These are phyloP conservation scores for Allomyces arbusculus DNA, from an alignment of 192 early-diverging fungal species.

Conservation along the genomic window DNA sequence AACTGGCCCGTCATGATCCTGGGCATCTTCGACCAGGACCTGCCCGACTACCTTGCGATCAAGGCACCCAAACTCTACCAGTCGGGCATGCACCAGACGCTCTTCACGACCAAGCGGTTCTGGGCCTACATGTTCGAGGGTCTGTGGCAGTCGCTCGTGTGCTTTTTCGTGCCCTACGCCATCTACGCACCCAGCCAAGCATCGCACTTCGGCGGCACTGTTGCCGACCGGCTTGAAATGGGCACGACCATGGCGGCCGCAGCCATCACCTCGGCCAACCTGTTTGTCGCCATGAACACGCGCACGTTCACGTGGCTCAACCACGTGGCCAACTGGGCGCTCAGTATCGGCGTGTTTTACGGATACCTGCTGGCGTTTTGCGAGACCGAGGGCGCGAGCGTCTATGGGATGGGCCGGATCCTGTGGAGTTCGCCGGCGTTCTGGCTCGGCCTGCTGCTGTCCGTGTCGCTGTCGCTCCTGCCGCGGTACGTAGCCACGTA, in stretches of 20 bases:
- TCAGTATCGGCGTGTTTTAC: constrained; percentile 39
- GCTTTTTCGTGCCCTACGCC: constrained; percentile 55
- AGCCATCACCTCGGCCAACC: constrained; percentile 61
- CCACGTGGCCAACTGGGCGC: constrained; percentile 34
- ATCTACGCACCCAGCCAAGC: constrained; percentile 29
- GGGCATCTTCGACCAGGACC: constrained; percentile 67
- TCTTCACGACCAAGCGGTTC: constrained; percentile 69
- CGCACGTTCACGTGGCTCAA: constrained; percentile 74
- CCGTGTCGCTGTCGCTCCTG: constrained; percentile 45
- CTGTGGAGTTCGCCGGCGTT: constrained; percentile 47
- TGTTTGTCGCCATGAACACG: constrained; percentile 53
- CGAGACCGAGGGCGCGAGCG: constrained; percentile 24
- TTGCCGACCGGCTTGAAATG: constrained; percentile 39
- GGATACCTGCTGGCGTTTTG: constrained; percentile 48
- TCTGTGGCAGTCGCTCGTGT: constrained; percentile 77
- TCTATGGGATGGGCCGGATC: constrained; percentile 46
- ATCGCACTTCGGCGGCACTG: constrained; percentile 27
- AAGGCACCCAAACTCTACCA: constrained; percentile 43
- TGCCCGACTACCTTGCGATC: constrained; percentile 22
- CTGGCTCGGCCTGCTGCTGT: constrained; percentile 48
- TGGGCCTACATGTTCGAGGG: constrained; percentile 73
- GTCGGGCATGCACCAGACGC: constrained; percentile 63
- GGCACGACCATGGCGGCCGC: constrained; percentile 59
- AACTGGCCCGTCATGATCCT: constrained; percentile 56
- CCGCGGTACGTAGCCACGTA: constrained; percentile 48